Conservation (phyloP, 345 rosid species). For the Eucalyptus regnans region DNA sequence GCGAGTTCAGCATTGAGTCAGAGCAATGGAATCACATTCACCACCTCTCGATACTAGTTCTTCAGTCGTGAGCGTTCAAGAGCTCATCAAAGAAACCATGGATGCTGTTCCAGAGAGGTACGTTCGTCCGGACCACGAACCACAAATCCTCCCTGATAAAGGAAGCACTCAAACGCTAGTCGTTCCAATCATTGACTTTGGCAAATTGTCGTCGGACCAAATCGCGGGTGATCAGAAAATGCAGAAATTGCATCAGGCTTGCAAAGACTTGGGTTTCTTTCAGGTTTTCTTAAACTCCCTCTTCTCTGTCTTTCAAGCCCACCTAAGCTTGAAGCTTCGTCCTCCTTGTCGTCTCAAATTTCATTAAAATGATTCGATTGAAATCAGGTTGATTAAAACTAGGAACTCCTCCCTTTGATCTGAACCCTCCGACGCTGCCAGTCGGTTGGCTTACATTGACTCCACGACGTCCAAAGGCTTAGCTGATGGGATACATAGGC, state of each 20-base stretch:
- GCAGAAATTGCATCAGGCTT: not conserved
- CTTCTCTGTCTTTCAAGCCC: not conserved
- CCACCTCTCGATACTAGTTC: not conserved
- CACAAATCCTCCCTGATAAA: not conserved
- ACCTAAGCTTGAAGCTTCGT: not conserved
- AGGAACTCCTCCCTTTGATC: too few relatives aligned
- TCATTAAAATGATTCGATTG: too few relatives aligned
- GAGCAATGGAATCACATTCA: not conserved
- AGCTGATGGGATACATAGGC: too few relatives aligned
- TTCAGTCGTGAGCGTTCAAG: conserved; percentile 4
- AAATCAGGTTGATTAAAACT: too few relatives aligned
- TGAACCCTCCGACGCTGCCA: too few relatives aligned
- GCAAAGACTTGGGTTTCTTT: conserved; percentile 7
- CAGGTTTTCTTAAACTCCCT: not conserved
- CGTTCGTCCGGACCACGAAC: not conserved
- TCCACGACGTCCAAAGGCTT: too few relatives aligned
- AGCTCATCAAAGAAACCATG: not conserved
- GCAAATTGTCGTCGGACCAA: not conserved
- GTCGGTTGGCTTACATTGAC: too few relatives aligned
- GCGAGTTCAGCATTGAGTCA: not conserved
- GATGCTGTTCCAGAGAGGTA: not conserved
- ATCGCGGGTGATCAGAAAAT: not conserved
- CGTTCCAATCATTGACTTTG: not conserved
- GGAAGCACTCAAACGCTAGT: not conserved
- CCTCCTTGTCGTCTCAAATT: too few relatives aligned